Evolutionary conservation across 1,284 basidiomycete genomes (phyloP), one percentile per base, ranked within the genome.

Genomic region (Trametes sp.): DNA sequence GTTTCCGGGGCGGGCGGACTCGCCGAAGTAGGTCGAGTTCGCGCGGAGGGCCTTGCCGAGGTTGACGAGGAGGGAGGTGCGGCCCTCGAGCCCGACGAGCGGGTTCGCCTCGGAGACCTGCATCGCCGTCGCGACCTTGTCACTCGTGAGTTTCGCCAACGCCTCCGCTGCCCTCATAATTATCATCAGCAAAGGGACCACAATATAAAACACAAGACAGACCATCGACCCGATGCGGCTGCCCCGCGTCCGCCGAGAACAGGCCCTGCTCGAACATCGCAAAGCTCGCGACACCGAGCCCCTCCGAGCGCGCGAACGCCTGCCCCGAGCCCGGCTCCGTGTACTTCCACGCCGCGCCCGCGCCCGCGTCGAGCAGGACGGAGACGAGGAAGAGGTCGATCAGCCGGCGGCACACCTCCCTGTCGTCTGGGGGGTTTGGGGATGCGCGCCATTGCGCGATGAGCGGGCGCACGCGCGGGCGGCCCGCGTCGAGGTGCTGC

Each of bases 301-400:
- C 96, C 74, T 98, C 96, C 1, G 92, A 94, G 51, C 96, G 80
- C 21, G 82, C 80, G 72, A 93, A 96, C 10, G 78, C 80, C 71
- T 84, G 77, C 0, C 85, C 87, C 0, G 85, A 85, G 0, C 72
- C 74, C 11, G 79, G 76, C 68, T 97, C 95, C 13, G 79, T 82
- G 75, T 93, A 98, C 16, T 77, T 78, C 96, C 96, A 98, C 19
- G 78, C 75, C 65, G 88, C 89, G 0, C 96, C 96, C 0, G 96
- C 96, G 0, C 96, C 96, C 0, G 96, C 96, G 70, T 98, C 96
- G 51, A 98, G 87, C 21, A 98, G 82, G 6, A 98, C 96, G 6
- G 94, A 95, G 21, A 97, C 94, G 62, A 98, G 83, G 79, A 96
- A 97, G 33, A 98, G 85, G 77, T 98, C 96, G 70, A 98, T 83